Base-by-base conservation (phyloP, 2,329 filamentous ascomycete species). In the Penicillium occitanis region DNA sequence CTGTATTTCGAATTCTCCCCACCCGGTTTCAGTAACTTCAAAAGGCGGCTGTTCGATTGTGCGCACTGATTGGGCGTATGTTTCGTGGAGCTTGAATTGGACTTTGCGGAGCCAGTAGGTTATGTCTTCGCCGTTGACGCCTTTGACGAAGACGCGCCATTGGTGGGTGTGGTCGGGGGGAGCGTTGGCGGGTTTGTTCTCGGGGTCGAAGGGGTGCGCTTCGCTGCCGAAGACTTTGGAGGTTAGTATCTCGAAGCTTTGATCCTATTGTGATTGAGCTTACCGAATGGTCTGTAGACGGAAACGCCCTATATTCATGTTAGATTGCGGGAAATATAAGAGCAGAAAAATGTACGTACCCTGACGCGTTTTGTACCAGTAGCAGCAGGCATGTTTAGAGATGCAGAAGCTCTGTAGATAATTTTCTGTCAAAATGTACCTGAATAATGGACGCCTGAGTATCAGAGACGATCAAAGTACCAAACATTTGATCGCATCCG, bases 71-170 rank as follows among this genome's bases (percentile, higher is more conserved):
- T 97, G 96, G 33, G 92, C 89, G 77, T 97, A 98, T 10, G 94
- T 97, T 79, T 98, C 93, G 83, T 97, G 94, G 17, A 99, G 87
- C 79, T 98, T 98, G 82, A 99, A 99, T 77, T 97, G 93, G 0
- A 99, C 94, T 73, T 96, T 94, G 66, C 94, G 92, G 70, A 98
- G 85, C 93, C 95, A 99, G 79, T 96, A 95, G 33, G 91, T 93
- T 70, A 98, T 90, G 75, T 97, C 92, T 67, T 92, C 91, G 77
- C 92, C 91, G 73, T 96, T 92, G 63, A 97, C 85, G 57, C 93
- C 92, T 75, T 91, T 91, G 66, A 99, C 92, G 78, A 96, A 98
- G 69, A 98, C 92, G 74, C 91, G 89, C 95, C 95, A 99, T 69
- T 91, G 92, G 82, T 98, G 96, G 37, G 94, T 98, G 83, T 99